Evolutionary conservation across 306 rosid genomes (phyloP), one percentile per base, ranked within the genome.

Genomic region (Vigna hirtella): DNA sequence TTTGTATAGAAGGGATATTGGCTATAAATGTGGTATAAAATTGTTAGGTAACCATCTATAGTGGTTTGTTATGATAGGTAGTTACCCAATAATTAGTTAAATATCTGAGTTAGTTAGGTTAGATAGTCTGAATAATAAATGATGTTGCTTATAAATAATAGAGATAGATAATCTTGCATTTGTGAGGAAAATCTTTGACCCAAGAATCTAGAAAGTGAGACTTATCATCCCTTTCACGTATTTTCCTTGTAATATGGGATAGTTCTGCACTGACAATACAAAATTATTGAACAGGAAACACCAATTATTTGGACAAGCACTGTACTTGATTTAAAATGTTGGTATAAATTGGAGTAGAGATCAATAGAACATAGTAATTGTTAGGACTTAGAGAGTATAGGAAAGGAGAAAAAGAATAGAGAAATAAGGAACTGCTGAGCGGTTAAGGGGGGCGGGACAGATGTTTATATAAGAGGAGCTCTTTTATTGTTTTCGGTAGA

Each of bases 241-340:
- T 17, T 62, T 74, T 61, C 6, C 30, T 62, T 47, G 79, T 49
- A 64, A n/a, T 48, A 32, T 47, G 50, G 64, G 72, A 38, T 76
- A 32, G 80, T 18, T 38, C 50, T 52, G 28, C 16, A n/a, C 7
- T 65, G 26, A 5, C 51, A 50, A 65, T 20, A 22, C 20, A 14
- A 51, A 65, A 51, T 40, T 40, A 74, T 5, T 74, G 56, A 34
- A 42, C 26, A 12, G 59, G 74, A 48, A 80, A 55, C 57, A 66
- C 6, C 2, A n/a, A 16, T 45, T 26, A 16, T 66, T 30, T 42
- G 16, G 20, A 56, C 11, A 28, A 30, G 34, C 28, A 3, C 15
- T 48, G 14, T 32, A 47, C 66, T 47, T 45, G 71, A 32, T 24
- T 26, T 28, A 26, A 51, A 59, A 42, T 73, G 5, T 45, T 73